These are phyloP conservation scores for Pseudogymnoascus sp. DNA, from an alignment of 2,329 filamentous ascomycete genomes.

Conservation along the genomic window DNA sequence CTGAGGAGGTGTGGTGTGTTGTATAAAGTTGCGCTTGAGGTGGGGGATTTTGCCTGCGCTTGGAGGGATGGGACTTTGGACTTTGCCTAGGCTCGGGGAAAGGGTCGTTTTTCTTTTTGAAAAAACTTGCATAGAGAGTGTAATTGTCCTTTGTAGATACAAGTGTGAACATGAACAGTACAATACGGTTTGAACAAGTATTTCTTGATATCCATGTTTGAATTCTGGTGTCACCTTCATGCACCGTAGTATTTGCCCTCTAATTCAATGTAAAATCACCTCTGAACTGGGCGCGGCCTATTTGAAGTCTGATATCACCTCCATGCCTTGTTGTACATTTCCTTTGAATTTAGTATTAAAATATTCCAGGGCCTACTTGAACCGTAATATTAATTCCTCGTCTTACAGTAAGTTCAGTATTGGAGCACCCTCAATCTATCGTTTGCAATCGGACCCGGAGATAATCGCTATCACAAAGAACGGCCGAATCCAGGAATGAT, in stretches of 20 bases:
- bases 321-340: neutral
- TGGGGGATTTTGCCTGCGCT: neutral
- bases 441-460: neutral
- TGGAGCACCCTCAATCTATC: no score
- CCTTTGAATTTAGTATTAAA: neutral
- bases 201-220: neutral
- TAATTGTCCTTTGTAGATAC: slow-evolving; percentile 5
- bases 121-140: neutral
- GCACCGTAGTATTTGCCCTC: neutral
- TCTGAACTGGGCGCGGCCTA: neutral
- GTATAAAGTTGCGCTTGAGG: neutral
- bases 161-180: neutral
- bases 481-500: neutral
- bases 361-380: no score
- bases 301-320: neutral
- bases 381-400: no score
- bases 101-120: neutral
- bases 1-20: neutral
- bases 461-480: neutral
- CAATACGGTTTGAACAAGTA: neutral
- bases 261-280: neutral
- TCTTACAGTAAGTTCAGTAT: no score
- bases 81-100: neutral
- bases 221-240: neutral
- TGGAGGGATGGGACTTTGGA: neutral